Evolutionary conservation across 495 filamentous ascomycete species (phyloP), one percentile per base, ranked within the genome.

Genomic region (Daldinia bambusicola): DNA sequence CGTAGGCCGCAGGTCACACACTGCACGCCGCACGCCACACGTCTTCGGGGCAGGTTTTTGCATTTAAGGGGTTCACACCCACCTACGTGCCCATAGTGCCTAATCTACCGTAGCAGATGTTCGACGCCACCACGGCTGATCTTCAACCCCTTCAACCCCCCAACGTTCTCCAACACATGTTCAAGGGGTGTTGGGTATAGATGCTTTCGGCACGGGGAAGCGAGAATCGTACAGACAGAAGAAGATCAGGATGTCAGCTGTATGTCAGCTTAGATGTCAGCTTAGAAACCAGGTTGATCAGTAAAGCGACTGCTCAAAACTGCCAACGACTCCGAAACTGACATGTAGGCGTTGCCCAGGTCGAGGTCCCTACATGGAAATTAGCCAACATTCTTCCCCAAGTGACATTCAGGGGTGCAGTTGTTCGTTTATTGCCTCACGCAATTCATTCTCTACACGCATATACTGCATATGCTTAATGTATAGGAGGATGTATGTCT

Each of bases 321-420:
- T 52, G 43, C n/a, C 20, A 18, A 48, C 16, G 20, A 48, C 1
- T 22, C 43, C 43, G 18, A 48, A 48, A 48, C 8, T 48, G 16
- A 48, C 43, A 6, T 48, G 43, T 48, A 48, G 7, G 20, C 50
- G n/a, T 30, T 52, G 22, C 26, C 31, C 12, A 14, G 26, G 20
- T 52, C 26, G 6, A n/a, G n/a, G n/a, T n/a, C n/a, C 22, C 32
- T 36, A 36, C 34, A 36, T 10, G 7, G 13, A 53, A 53, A 53
- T 31, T 30, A n/a, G 26, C 12, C 53, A 26, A 20, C 41, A 3
- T 63, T 55, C 18, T 63, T 70, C 48, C 60, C 45, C 30, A 60
- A 63, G 26, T 69, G 66, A 37, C 41, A 32, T 69, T 69, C 53
- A 58, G 59, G 59, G 59, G 53, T 58, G 59, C 59, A 45, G 52